Percentiles rank a stretch among this genome's conserved stretches.
Evolutionary conservation across 2,329 filamentous ascomycete species (phyloP).

Genomic region (Zelopaecilomyces penicillatus): DNA sequence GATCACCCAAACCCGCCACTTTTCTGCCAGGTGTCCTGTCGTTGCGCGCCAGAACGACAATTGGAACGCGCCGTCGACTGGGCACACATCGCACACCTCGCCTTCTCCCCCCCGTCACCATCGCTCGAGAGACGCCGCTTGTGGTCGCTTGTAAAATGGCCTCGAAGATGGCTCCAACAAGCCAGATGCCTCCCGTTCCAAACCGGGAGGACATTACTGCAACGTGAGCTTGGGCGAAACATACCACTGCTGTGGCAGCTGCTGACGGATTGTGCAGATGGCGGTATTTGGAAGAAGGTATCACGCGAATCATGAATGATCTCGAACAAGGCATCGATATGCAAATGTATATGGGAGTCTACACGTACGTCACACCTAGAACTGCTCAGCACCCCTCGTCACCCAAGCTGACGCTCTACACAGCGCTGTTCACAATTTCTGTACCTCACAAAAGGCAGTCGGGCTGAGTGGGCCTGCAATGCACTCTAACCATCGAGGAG

Average conservation of each 20-base stretch:
- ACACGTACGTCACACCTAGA: slow-evolving; percentile 54
- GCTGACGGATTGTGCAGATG: slow-evolving; percentile 49
- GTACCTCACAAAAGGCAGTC: slow-evolving; percentile 91
- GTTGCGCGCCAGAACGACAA: too few species aligned
- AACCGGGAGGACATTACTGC: slow-evolving; percentile 53
- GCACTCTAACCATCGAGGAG: slow-evolving; percentile 47
- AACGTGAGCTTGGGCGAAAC: slow-evolving; percentile 29
- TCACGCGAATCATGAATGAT: slow-evolving; percentile 88
- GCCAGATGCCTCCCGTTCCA: slow-evolving; percentile 48
- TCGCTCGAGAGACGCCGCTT: neutral
- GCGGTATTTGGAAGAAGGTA: slow-evolving; percentile 79
- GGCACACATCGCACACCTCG: slow-evolving; percentile 3
- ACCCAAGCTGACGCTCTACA: slow-evolving; percentile 19
- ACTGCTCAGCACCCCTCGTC: neutral
- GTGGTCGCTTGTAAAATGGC: slow-evolving; percentile 18
- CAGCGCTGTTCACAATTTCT: slow-evolving; percentile 95
- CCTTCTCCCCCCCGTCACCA: slow-evolving; percentile 1
- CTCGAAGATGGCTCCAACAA: slow-evolving; percentile 25
- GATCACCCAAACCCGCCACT: too few species aligned
- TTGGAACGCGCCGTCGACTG: slow-evolving; percentile 2
- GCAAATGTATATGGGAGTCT: slow-evolving; percentile 94
- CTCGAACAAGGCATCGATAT: slow-evolving; percentile 90
- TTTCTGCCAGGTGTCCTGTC: too few species aligned
- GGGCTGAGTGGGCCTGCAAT: slow-evolving; percentile 40
- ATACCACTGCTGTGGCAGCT: too few species aligned